Evolutionary conservation across 2,329 filamentous ascomycete genomes (phyloP).

Genomic region (Aspergillus floridensis): DNA sequence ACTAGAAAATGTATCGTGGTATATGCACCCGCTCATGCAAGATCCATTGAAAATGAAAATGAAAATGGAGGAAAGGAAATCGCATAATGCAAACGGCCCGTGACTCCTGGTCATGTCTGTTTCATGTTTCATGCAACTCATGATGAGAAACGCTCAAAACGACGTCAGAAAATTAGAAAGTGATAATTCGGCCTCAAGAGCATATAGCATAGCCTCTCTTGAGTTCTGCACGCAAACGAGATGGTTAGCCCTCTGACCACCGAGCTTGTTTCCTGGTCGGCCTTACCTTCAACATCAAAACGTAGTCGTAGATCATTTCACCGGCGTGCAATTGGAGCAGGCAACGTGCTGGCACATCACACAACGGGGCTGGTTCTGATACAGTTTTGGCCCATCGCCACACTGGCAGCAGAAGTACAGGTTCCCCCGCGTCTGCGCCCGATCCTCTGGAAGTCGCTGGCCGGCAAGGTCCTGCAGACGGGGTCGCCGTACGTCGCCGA

Average conservation of each 20-base stretch:
- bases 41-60: neutral
- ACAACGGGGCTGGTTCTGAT: slow-evolving; percentile 32
- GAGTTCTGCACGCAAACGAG: neutral
- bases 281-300: neutral
- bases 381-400: slow-evolving; percentile 40
- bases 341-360: slow-evolving; percentile 32
- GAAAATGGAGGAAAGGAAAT: slow-evolving; percentile 9
- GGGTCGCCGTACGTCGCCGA: neutral
- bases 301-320: slow-evolving; percentile 24
- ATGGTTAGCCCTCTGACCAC: neutral
- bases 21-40: neutral
- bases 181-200: neutral
- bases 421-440: slow-evolving; percentile 13
- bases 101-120: slow-evolving; percentile 10
- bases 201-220: neutral
- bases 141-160: slow-evolving; percentile 6
- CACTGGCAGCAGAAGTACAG: slow-evolving; percentile 42
- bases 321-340: slow-evolving; percentile 29
- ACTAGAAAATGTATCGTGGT: neutral
- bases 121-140: slow-evolving; percentile 3
- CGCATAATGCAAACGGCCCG: slow-evolving; percentile 6
- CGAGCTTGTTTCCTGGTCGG: neutral
- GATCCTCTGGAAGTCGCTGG: slow-evolving; percentile 1
- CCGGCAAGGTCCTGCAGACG: neutral
- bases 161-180: neutral